Base-by-base conservation (phyloP, 2,329 filamentous ascomycete species). In the Daldinia sp. region DNA sequence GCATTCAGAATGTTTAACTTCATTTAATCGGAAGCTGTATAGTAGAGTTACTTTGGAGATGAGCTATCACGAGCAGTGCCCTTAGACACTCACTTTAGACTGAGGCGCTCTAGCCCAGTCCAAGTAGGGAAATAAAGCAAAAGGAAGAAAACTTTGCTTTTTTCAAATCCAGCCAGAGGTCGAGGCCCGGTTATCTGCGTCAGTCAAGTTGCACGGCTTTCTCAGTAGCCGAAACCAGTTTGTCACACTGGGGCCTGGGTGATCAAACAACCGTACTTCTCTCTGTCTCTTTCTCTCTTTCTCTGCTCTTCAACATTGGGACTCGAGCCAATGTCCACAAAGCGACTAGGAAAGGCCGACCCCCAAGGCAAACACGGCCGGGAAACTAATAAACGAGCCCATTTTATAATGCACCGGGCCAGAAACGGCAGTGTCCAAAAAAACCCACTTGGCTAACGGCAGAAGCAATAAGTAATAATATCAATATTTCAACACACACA, bases 191-290 rank as follows among this genome's bases (percentile, higher is more conserved):
- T 33, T 68, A 67, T 61, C 67, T 66, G 59, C 69, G 65, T 67
- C 41, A 30, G 37, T 48, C 39, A 56, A 30, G 64, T 72, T 41
- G 28, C 64, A 69, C 69, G 41, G 46, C 56, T 42, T 48, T 48
- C 61, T 66, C 67, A 57, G 67, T 67, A 70, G 61, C 69, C 63
- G 69, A 72, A 60, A 70, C 69, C 44, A 65, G 51, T 46, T 65
- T 50, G 69, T 66, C 44, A 62, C 63, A 70, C 69, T 58, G 33
- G 33, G 26, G 15, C 39, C 35, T 23, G 20, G 30, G 44, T 53
- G 53, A 67, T 57, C 69, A 68, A 68, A 68, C 59, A 66, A 58
- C 28, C 20, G 20, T n/a, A n/a, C n/a, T n/a, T n/a, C n/a, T n/a
- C n/a, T n/a, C n/a, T n/a, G n/a, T 23, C 20, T 2, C 20, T 23